Conservation (phyloP, 805 yeast genomes). For the Cyberlindnera galapagoensis region DNA sequence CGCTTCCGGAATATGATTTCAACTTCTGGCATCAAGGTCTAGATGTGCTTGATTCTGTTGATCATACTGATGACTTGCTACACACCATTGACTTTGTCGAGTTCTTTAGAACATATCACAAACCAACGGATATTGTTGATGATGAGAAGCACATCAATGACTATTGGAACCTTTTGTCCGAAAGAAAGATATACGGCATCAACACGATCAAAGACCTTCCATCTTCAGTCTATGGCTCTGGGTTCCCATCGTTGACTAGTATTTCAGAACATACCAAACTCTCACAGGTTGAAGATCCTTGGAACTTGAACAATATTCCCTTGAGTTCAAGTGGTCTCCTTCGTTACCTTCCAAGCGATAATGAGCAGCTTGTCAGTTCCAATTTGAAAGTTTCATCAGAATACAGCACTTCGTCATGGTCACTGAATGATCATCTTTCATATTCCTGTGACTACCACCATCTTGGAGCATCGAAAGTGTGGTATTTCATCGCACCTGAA, state of each 20-base stretch:
- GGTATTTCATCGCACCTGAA: constrained; percentile 60
- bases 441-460: constrained; percentile 48
- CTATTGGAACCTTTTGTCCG: constrained; percentile 11
- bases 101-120: constrained; percentile 49
- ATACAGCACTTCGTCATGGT: constrained; percentile 51
- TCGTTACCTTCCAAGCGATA: constrained; percentile 37
- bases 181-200: constrained; percentile 32
- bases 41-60: constrained; percentile 33
- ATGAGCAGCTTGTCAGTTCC: constrained; percentile 36
- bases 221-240: constrained; percentile 35
- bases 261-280: constrained; percentile 10
- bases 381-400: constrained; percentile 46
- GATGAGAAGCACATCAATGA: constrained; percentile 20
- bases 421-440: constrained; percentile 53
- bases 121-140: constrained; percentile 25
- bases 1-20: constrained; percentile 36
- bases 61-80: constrained; percentile 35
- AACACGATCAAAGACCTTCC: constrained; percentile 30
- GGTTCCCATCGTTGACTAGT: constrained; percentile 23
- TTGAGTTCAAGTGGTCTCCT: constrained; percentile 42
- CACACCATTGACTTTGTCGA: constrained; percentile 46
- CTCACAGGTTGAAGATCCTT: constrained; percentile 27
- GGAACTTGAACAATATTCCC: constrained; percentile 56
- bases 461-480: constrained; percentile 46
- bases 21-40: constrained; percentile 37